phyloP scores from a whole-genome alignment of 352 stramenopile species.

The Phytophthora pluvialis region DNA sequence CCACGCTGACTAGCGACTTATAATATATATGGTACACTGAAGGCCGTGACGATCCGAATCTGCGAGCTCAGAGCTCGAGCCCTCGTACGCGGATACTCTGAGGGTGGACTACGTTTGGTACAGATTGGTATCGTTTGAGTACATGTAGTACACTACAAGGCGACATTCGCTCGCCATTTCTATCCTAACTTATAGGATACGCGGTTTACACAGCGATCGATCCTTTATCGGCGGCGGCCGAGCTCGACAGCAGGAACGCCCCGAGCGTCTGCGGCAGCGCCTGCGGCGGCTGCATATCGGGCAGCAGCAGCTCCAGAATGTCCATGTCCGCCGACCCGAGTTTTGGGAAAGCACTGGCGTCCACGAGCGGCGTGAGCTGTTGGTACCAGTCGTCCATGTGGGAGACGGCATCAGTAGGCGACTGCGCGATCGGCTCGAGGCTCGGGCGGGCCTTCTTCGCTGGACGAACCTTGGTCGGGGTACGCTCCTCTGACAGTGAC shows the following conservation, averaged over 20 bases:
- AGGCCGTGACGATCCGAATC: not conserved
- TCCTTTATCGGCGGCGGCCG: constrained; percentile 5
- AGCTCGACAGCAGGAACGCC: constrained; percentile 13
- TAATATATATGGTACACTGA: constrained; percentile 28
- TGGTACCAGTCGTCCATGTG: not conserved
- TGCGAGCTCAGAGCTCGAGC: not conserved
- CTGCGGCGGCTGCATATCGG: constrained; percentile 23
- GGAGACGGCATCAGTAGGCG: constrained; percentile 4
- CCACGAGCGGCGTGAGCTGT: constrained; percentile 1
- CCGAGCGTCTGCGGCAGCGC: constrained; percentile 18
- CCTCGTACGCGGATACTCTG: no score
- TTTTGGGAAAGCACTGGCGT: not conserved
- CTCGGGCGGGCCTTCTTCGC: constrained; percentile 10
- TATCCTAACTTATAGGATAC: not conserved
- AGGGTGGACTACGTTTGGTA: no score
- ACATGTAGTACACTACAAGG: no score
- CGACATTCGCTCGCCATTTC: not conserved
- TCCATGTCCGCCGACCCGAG: constrained; percentile 26
- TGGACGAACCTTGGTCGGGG: not conserved
- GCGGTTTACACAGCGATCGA: constrained; percentile 15
- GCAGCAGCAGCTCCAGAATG: constrained; percentile 28
- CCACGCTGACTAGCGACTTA: constrained; percentile 8
- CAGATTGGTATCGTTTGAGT: no score
- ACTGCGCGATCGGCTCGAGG: constrained; percentile 8
- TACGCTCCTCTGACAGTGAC: not conserved